Percentiles rank a stretch among this genome's conserved stretches.
Conservation (phyloP, 768 basidiomycete genomes). For the Auricularia sp. region DNA sequence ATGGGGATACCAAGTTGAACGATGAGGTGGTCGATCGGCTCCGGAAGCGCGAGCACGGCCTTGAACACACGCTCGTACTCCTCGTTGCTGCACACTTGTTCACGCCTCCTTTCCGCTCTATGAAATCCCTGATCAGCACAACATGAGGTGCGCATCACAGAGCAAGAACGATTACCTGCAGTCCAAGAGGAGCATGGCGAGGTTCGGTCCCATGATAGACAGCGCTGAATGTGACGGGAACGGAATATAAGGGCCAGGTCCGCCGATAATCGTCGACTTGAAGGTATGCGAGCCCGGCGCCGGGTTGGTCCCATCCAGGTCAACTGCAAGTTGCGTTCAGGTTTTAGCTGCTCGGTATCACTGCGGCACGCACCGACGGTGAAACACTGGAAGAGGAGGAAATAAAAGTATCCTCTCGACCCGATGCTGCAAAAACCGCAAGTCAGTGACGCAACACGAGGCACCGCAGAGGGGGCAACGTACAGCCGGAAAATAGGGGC, state of each 20-base stretch:
- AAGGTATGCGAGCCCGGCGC: slow-evolving; percentile 50
- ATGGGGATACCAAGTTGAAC: slow-evolving; percentile 79
- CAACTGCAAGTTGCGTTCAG: slow-evolving; percentile 31
- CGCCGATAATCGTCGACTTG: slow-evolving; percentile 66
- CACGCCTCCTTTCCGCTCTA: slow-evolving; percentile 77
- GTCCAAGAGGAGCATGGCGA: slow-evolving; percentile 66
- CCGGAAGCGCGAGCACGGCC: slow-evolving; percentile 49
- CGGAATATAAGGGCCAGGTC: slow-evolving; percentile 64
- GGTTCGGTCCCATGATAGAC: slow-evolving; percentile 68
- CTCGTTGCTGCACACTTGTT: slow-evolving; percentile 63
- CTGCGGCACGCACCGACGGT: slow-evolving; percentile 47
- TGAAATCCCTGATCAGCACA: slow-evolving; percentile 11
- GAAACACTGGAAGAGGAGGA: slow-evolving; percentile 89
- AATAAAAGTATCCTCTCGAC: slow-evolving; percentile 80
- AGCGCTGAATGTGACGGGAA: slow-evolving; percentile 77
- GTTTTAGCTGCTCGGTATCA: neutral
- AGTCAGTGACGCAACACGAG: slow-evolving; percentile 9
- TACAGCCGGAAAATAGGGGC: slow-evolving; percentile 66
- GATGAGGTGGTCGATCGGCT: slow-evolving; percentile 67
- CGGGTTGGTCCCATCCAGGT: slow-evolving; percentile 64
- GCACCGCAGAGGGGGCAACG: slow-evolving; percentile 13
- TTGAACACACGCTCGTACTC: slow-evolving; percentile 70
- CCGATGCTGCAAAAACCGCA: slow-evolving; percentile 51
- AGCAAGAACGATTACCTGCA: slow-evolving; percentile 44
- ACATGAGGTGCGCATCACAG: neutral